These are phyloP conservation scores for Solanum ossicruentum DNA, from an alignment of 257 asterid species.

Conservation along the genomic window DNA sequence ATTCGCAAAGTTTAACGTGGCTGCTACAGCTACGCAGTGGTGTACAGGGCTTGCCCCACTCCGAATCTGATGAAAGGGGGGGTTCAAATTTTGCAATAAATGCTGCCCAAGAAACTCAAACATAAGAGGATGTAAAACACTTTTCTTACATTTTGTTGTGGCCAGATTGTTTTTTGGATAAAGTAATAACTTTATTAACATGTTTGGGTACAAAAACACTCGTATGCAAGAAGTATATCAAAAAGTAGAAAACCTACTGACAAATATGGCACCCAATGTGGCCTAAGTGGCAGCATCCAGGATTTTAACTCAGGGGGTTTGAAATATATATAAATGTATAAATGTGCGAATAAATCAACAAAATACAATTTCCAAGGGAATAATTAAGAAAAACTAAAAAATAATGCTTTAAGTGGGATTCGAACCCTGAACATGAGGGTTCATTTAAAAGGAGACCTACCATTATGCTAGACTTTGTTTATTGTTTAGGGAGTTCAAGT, in stretches of 20 bases:
- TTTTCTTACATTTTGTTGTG: background rate
- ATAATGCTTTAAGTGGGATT: too few relatives aligned
- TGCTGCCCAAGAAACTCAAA: background rate
- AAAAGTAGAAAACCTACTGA: background rate
- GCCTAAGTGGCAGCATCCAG: too few relatives aligned
- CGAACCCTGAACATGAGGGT: too few relatives aligned
- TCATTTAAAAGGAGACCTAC: too few relatives aligned
- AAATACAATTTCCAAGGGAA: too few relatives aligned
- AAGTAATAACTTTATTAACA: background rate
- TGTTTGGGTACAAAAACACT: background rate
- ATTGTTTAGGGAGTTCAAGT: too few relatives aligned
- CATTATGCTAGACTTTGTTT: too few relatives aligned
- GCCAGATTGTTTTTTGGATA: background rate
- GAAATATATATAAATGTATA: too few relatives aligned
- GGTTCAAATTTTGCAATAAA: background rate
- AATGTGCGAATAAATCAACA: too few relatives aligned
- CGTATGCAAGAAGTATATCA: background rate
- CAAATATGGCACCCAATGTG: background rate
- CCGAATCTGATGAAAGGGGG: background rate
- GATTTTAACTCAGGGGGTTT: too few relatives aligned
- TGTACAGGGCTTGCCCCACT: background rate
- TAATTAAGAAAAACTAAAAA: too few relatives aligned
- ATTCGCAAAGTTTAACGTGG: too few relatives aligned
- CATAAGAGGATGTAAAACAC: background rate
- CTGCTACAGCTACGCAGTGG: background rate